Evolutionary conservation across 23 red algal genomes (phyloP).

Genomic region (Agarophyton chilense): DNA sequence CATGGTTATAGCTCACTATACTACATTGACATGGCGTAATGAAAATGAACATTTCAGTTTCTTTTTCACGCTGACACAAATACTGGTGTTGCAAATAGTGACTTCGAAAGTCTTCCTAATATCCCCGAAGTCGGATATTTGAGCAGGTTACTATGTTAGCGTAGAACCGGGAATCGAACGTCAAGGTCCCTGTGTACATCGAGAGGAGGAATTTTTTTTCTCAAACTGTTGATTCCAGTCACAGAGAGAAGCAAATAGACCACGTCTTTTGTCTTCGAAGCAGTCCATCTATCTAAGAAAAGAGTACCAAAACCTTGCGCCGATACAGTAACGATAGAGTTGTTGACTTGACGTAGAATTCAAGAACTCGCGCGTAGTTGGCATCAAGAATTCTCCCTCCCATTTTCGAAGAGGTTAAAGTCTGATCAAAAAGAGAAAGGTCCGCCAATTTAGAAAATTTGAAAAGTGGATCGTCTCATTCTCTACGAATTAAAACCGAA

Average conservation of each 20-base stretch:
- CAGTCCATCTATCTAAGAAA: constrained; percentile 25
- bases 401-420: no score
- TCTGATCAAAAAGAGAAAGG: no score
- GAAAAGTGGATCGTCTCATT: no score
- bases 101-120: not conserved
- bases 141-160: not conserved
- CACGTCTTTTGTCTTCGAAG: not conserved
- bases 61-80: not conserved
- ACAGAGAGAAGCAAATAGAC: not conserved
- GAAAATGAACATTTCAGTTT: not conserved
- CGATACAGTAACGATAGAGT: no score
- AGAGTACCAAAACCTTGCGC: no score
- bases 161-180: not conserved
- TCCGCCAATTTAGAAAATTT: no score
- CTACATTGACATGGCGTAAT: no score
- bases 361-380: no score
- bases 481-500: no score
- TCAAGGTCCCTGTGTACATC: not conserved
- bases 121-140: not conserved
- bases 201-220: not conserved
- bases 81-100: not conserved
- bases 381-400: no score
- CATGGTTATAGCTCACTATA: no score
- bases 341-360: no score
- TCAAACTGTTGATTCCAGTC: not conserved